Conservation (phyloP, 305 asterid species). For the Rubia balearica region DNA sequence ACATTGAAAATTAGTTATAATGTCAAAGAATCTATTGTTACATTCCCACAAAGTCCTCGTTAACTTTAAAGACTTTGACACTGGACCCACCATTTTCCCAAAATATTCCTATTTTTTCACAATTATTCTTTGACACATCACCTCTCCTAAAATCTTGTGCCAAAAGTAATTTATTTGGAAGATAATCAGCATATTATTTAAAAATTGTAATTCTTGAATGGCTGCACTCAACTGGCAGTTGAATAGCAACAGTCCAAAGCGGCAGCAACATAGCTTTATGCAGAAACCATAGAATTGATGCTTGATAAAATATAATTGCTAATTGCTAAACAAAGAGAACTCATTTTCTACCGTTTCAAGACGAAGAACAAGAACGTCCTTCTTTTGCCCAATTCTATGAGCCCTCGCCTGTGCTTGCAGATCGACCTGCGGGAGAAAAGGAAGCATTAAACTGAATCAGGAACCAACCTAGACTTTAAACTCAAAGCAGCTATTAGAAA, state of each 20-base stretch:
- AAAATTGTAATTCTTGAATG: not conserved
- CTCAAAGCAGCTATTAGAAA: conserved; percentile 15
- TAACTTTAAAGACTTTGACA: no score
- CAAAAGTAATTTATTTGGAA: not conserved
- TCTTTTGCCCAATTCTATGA: conserved; percentile 99
- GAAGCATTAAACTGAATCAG: conserved; percentile 2
- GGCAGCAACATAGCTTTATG: not conserved
- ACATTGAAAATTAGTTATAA: no score
- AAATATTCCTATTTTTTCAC: no score
- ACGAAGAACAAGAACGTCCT: conserved; percentile 96
- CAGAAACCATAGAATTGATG: not conserved
- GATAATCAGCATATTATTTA: not conserved
- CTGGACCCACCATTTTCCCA: no score
- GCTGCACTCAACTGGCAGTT: conserved; percentile 1
- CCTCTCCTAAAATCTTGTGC: no score
- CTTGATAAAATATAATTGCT: not conserved
- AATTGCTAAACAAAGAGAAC: conserved; percentile 7
- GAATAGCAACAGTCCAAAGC: not conserved
- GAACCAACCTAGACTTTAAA: conserved; percentile 16
- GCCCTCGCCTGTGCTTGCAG: conserved; percentile 99
- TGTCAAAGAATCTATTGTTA: no score
- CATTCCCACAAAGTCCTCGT: no score
- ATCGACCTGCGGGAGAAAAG: conserved; percentile 69
- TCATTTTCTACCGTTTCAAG: conserved; percentile 72
- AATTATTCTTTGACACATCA: no score